phyloP scores from a whole-genome alignment of 2,329 filamentous ascomycete genomes.

The Mariannaea elegans region DNA sequence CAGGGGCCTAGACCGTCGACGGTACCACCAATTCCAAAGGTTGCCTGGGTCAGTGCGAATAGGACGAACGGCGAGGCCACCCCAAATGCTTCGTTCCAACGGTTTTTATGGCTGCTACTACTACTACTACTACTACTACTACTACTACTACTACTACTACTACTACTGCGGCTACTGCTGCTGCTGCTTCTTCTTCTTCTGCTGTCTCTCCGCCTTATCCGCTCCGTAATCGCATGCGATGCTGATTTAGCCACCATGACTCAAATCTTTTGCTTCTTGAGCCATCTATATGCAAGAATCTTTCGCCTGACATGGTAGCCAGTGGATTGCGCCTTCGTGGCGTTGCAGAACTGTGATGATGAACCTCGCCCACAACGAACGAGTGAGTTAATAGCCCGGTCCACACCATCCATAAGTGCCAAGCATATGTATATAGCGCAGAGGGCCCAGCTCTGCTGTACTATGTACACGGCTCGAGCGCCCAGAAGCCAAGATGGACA shows the following conservation, averaged over 20 bases:
- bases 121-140: no score
- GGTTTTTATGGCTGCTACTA: neutral
- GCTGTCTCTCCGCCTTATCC: constrained; percentile 1
- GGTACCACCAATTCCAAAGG: neutral
- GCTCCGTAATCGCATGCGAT: neutral
- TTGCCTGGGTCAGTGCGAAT: neutral
- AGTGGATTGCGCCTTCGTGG: no score
- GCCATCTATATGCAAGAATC: neutral
- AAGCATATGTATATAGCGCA: constrained; percentile 29
- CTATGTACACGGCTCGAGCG: no score
- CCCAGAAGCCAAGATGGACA: constrained; percentile 22
- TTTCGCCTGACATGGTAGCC: no score
- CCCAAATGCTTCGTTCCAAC: constrained; percentile 2
- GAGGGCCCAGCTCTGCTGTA: constrained; percentile 20
- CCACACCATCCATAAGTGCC: constrained; percentile 23
- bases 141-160: no score
- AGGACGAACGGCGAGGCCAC: constrained; percentile 15
- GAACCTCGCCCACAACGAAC: constrained; percentile 18
- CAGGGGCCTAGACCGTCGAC: constrained; percentile 15
- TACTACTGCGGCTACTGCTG: no score
- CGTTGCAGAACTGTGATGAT: constrained; percentile 14
- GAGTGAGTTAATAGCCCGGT: constrained; percentile 1
- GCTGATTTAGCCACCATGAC: neutral
- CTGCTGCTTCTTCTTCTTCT: no score
- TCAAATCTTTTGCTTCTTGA: neutral